Conservation (phyloP, 2,329 filamentous ascomycete genomes). For the Colletotrichum ledebouriae region DNA sequence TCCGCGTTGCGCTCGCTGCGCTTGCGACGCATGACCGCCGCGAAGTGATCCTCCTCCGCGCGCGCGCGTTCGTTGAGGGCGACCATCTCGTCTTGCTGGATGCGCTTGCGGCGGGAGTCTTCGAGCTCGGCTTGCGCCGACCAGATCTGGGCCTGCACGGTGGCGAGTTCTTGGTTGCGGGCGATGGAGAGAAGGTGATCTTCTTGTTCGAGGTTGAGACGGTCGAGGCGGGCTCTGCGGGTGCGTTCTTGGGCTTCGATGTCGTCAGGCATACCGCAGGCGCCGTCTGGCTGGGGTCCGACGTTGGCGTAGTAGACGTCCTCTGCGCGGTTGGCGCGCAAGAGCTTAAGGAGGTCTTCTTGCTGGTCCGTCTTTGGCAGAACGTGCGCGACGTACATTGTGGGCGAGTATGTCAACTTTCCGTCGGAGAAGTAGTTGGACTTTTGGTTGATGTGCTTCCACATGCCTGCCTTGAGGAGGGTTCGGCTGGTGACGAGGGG, state of each 20-base stretch:
- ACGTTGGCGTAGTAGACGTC: conserved; percentile 68
- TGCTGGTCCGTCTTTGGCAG: conserved; percentile 56
- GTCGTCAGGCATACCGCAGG: conserved; percentile 65
- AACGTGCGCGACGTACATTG: conserved; percentile 70
- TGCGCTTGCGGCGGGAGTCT: conserved; percentile 62
- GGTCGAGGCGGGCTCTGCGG: conserved; percentile 61
- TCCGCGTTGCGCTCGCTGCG: conserved; percentile 53
- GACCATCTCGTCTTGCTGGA: conserved; percentile 60
- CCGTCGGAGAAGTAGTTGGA: conserved; percentile 68
- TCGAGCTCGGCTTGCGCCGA: conserved; percentile 64
- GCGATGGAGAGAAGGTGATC: conserved; percentile 63
- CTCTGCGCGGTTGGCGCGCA: conserved; percentile 64
- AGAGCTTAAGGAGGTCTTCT: conserved; percentile 60
- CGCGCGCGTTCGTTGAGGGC: conserved; percentile 60
- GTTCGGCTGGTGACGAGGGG: conserved; percentile 68
- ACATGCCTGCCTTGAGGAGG: conserved; percentile 73
- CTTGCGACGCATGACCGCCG: conserved; percentile 53
- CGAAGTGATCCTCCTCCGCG: conserved; percentile 61
- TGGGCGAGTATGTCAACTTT: conserved; percentile 72
- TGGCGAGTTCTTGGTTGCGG: conserved; percentile 65
- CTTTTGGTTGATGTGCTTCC: conserved; percentile 73
- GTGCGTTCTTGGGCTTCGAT: conserved; percentile 64
- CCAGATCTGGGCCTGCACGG: conserved; percentile 65
- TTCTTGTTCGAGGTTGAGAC: conserved; percentile 60
- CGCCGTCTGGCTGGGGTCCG: conserved; percentile 67